Conservation (phyloP, 2,329 filamentous ascomycete species). For the Curvularia spicifera region DNA sequence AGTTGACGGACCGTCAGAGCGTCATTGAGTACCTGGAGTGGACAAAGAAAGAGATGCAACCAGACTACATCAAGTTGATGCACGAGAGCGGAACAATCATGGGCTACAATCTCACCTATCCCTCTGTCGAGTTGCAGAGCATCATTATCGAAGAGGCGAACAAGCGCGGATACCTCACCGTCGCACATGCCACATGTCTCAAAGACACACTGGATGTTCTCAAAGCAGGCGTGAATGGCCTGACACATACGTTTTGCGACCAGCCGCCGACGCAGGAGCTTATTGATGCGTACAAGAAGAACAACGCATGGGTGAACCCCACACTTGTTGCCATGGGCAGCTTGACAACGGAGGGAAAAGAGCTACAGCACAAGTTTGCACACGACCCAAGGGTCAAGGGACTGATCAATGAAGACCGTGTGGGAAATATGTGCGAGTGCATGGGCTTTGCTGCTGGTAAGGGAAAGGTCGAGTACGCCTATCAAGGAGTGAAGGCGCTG, state of each 20-base stretch:
- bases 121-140: conserved; percentile 54
- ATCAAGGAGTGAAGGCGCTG: conserved; percentile 51
- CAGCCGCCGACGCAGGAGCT: conserved; percentile 48
- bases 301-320: conserved; percentile 53
- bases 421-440: conserved; percentile 50
- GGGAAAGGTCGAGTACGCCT: conserved; percentile 50
- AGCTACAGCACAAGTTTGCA: conserved; percentile 50
- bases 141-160: conserved; percentile 53
- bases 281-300: conserved; percentile 52
- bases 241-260: conserved; percentile 55
- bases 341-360: conserved; percentile 51
- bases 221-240: conserved; percentile 51
- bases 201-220: conserved; percentile 53
- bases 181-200: conserved; percentile 52
- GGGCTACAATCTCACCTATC: conserved; percentile 47
- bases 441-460: conserved; percentile 48
- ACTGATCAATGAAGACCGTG: conserved; percentile 44
- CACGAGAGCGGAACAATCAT: conserved; percentile 56
- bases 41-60: conserved; percentile 49
- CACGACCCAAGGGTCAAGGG: conserved; percentile 48
- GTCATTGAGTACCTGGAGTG: conserved; percentile 53
- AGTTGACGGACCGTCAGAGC: conserved; percentile 51
- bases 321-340: conserved; percentile 52
- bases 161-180: conserved; percentile 45
- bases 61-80: conserved; percentile 61